Evolutionary conservation across 2,329 filamentous ascomycete species (phyloP), one percentile per base, ranked within the genome.

Genomic region (Botrytis porri): DNA sequence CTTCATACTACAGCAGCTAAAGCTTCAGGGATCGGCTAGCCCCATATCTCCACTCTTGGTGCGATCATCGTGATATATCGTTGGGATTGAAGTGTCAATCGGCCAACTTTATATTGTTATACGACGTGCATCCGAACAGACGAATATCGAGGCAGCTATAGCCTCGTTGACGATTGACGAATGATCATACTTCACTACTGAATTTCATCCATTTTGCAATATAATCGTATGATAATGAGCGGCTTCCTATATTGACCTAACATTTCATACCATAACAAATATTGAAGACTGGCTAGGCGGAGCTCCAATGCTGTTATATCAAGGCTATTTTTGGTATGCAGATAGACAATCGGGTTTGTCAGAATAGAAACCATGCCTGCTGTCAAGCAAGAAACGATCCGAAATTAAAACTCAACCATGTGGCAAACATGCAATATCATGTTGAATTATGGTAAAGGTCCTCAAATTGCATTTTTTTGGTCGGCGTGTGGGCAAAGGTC

Each of bases 401-500:
- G 32, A 43, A 61, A 25, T 8, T 37, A 12, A 35, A 20, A 69
- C n/a, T 10, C 51, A 48, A 54, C 16, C 22, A 39, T 57, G 37
- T 57, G 22, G 25, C 65, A 54, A 41, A 57, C 35, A 39, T 69
- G 51, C 65, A 48, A 35, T 32, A 20, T 7, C n/a, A 43, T 69
- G n/a, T 39, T 29, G 37, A 63, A 43, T 41, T 63, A 63, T 63
- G 16, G 39, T 4, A 22, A 43, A 63, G 35, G 12, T 25, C 48
- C n/a, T 43, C 35, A 57, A 57, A 18, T 32, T 29, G 35, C 64
- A 67, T 37, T n/a, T 22, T n/a, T 14, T 32, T 22, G 20, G 45
- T 67, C 22, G 12, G 37, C 20, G 18, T n/a, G 64, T 67, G 64
- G n/a, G 64, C 64, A 39, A 67, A 67, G n/a, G n/a, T 29, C 14